Evolutionary conservation across 805 yeast species (phyloP).

Genomic region (Isabelozyma gotoi): DNA sequence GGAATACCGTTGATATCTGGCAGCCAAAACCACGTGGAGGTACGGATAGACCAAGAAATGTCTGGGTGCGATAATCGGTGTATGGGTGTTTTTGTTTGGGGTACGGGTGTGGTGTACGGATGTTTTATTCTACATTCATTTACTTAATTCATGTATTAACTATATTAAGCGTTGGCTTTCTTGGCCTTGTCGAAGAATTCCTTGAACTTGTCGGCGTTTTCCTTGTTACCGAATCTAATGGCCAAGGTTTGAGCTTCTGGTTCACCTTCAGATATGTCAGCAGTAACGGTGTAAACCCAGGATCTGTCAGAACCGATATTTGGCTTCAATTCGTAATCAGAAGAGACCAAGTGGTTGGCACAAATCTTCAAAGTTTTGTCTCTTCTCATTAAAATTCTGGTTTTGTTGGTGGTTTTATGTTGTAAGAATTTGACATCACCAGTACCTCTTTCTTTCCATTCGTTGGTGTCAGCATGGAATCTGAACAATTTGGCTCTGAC

Average conservation of each 20-base stretch:
- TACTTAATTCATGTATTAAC: neutral
- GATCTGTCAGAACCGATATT: constrained; percentile 97
- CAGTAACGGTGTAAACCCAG: constrained; percentile 95
- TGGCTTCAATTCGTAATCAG: constrained; percentile 82
- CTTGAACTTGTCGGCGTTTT: constrained; percentile 93
- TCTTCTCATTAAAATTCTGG: constrained; percentile 96
- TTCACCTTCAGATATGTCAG: constrained; percentile 91
- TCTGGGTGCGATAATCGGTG: too few species aligned
- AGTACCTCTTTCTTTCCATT: constrained; percentile 99
- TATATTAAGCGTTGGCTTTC: too few species aligned
- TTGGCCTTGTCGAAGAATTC: constrained; percentile 88
- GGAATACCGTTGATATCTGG: neutral
- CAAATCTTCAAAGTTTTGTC: constrained; percentile 97
- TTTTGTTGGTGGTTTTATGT: constrained; percentile 80
- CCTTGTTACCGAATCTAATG: constrained; percentile 88
- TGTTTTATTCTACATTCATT: too few species aligned
- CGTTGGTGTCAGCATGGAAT: constrained; percentile 78
- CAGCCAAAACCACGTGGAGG: neutral
- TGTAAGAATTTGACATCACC: constrained; percentile 96
- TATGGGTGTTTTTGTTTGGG: neutral
- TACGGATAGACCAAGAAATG: too few species aligned
- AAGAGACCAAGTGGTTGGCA: constrained; percentile 89
- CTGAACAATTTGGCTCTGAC: constrained; percentile 94
- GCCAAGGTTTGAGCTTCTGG: constrained; percentile 97
- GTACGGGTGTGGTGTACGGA: too few species aligned